Evolutionary conservation across 768 basidiomycete genomes (phyloP).

Genomic region (Kwoniella botswanensis): DNA sequence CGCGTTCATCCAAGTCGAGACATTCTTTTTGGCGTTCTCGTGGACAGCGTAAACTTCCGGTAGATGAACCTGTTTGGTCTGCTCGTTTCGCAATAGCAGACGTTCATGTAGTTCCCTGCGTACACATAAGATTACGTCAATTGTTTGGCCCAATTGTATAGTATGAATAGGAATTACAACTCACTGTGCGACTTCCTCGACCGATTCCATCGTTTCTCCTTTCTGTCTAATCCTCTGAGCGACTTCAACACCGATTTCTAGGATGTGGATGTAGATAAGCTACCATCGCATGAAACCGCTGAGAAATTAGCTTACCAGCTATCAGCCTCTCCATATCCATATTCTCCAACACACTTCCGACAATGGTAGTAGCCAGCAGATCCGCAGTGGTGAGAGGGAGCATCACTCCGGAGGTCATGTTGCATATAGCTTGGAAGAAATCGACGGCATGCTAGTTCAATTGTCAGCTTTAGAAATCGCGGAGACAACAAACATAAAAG

Average conservation of each 20-base stretch:
- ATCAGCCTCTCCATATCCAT: slow-evolving; percentile 98
- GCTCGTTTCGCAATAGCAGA: slow-evolving; percentile 87
- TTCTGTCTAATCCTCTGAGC: slow-evolving; percentile 77
- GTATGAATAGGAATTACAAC: slow-evolving; percentile 6
- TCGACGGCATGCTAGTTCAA: slow-evolving; percentile 63
- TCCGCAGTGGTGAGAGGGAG: slow-evolving; percentile 94
- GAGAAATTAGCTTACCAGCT: slow-evolving; percentile 57
- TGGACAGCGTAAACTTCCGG: slow-evolving; percentile 95
- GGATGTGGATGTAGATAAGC: neutral
- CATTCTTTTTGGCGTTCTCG: slow-evolving; percentile 86
- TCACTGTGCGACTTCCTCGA: slow-evolving; percentile 87
- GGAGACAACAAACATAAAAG: neutral
- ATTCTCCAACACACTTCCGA: slow-evolving; percentile 91
- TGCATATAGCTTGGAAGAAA: slow-evolving; percentile 90
- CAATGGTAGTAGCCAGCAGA: slow-evolving; percentile 91
- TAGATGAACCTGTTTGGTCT: slow-evolving; percentile 93
- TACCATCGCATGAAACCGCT: neutral
- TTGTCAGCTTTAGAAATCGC: neutral
- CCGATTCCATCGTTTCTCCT: slow-evolving; percentile 83
- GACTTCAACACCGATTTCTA: slow-evolving; percentile 89
- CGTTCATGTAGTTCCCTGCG: slow-evolving; percentile 81
- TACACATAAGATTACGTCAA: slow-evolving; percentile 11
- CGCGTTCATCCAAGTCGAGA: slow-evolving; percentile 78
- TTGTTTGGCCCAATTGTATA: neutral
- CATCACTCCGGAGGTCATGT: slow-evolving; percentile 94